Evolutionary conservation across 1,139 yeast genomes (phyloP).

Genomic region (Dujonia santamariae): DNA sequence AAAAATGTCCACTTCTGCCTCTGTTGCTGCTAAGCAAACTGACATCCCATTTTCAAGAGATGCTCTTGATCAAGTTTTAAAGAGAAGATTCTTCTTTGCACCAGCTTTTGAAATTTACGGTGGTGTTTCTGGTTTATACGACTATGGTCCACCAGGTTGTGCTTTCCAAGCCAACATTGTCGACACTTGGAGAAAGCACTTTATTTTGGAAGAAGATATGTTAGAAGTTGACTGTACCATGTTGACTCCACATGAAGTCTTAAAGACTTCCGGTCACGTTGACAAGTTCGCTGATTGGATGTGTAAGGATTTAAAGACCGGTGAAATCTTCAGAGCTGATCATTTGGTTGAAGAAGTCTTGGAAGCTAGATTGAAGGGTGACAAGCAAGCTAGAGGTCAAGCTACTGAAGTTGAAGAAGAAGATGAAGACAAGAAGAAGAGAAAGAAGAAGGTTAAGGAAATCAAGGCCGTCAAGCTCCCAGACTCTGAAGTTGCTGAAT

Average conservation of each 20-base stretch:
- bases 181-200: slow-evolving; percentile 97
- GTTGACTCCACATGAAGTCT: slow-evolving; percentile 95
- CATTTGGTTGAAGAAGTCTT: slow-evolving; percentile 97
- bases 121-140: slow-evolving; percentile 97
- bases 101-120: slow-evolving; percentile 98
- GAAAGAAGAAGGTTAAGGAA: slow-evolving; percentile 96
- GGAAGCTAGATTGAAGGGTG: slow-evolving; percentile 94
- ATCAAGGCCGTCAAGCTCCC: slow-evolving; percentile 85
- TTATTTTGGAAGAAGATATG: slow-evolving; percentile 97
- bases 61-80: slow-evolving; percentile 81
- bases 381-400: slow-evolving; percentile 89
- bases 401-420: slow-evolving; percentile 49
- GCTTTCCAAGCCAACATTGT: slow-evolving; percentile 94
- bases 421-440: slow-evolving; percentile 72
- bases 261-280: slow-evolving; percentile 98
- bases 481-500: slow-evolving; percentile 73
- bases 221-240: slow-evolving; percentile 97
- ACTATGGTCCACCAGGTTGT: slow-evolving; percentile 99
- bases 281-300: slow-evolving; percentile 99
- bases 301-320: slow-evolving; percentile 94
- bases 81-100: slow-evolving; percentile 94
- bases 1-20: slow-evolving; percentile 30
- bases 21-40: too few species aligned
- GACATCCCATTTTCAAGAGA: slow-evolving; percentile 70
- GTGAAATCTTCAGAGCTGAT: slow-evolving; percentile 98